A percentile compares a stretch with the other conserved stretches of the same genome.
Conservation (phyloP, 352 stramenopile species). For the Globisporangium megalacanthum region DNA sequence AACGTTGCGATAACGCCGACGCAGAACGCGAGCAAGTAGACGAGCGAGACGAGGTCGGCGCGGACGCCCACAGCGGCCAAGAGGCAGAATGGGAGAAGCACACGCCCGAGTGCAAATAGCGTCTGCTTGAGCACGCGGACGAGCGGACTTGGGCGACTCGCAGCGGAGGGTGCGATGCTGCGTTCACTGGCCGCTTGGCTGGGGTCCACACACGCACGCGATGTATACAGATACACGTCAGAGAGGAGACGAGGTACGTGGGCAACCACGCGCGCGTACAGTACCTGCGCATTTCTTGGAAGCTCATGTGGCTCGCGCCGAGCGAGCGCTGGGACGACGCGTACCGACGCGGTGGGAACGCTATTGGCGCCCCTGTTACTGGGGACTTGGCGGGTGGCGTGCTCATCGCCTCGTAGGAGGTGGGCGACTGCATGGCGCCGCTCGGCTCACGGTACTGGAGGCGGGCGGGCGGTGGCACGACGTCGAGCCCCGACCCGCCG, state of each 20-base stretch:
- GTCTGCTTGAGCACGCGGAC: slow-evolving; percentile 16
- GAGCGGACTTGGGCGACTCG: slow-evolving; percentile 7
- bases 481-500: not conserved
- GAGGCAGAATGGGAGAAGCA: slow-evolving; percentile 48
- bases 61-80: slow-evolving; percentile 41
- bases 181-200: slow-evolving; percentile 8
- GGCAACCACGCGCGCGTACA: not conserved
- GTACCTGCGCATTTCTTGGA: slow-evolving; percentile 11
- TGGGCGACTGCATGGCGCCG: slow-evolving; percentile 8
- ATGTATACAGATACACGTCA: not conserved
- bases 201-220: not conserved
- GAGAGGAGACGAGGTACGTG: not conserved
- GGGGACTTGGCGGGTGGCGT: slow-evolving; percentile 20
- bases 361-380: not conserved
- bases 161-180: not conserved
- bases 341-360: slow-evolving; percentile 7
- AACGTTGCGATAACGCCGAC: slow-evolving; percentile 61
- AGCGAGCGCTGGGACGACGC: slow-evolving; percentile 14
- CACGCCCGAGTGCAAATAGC: slow-evolving; percentile 20
- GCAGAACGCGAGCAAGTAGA: slow-evolving; percentile 69
- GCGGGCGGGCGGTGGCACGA: not conserved
- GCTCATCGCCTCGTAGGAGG: slow-evolving; percentile 29
- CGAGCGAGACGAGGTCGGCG: slow-evolving; percentile 52
- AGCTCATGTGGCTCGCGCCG: slow-evolving; percentile 7
- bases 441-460: not conserved